Percentiles rank a stretch among this genome's conserved stretches.
Conservation (phyloP, 257 asterid genomes). For the Petunia secreta region DNA sequence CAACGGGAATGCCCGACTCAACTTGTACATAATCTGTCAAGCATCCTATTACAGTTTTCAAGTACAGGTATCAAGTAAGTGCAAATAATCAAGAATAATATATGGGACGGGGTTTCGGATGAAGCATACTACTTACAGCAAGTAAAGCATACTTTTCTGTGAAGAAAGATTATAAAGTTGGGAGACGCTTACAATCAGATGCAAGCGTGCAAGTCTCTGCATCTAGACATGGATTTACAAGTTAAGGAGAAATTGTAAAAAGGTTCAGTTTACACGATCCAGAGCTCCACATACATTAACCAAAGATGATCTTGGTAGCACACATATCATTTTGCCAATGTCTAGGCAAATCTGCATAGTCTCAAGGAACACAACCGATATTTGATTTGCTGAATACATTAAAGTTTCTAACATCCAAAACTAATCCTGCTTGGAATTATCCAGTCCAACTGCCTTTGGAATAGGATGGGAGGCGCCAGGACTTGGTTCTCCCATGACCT, state of each 20-base stretch:
- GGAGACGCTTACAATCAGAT: background rate
- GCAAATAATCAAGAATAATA: background rate
- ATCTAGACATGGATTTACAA: slow-evolving; percentile 13
- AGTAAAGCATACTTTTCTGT: background rate
- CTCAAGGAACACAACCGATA: background rate
- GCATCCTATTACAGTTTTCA: too few relatives aligned
- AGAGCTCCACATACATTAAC: slow-evolving; percentile 21
- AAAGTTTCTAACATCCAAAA: slow-evolving; percentile 17
- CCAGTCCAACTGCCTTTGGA: slow-evolving; percentile 43
- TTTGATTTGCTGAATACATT: slow-evolving; percentile 6
- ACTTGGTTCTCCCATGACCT: slow-evolving; percentile 53
- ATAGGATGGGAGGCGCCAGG: slow-evolving; percentile 42
- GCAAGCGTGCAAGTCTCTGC: background rate
- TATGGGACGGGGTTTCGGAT: background rate
- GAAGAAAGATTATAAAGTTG: background rate
- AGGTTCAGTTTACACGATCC: slow-evolving; percentile 5
- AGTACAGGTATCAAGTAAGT: background rate
- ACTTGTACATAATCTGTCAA: too few relatives aligned
- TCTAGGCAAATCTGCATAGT: background rate
- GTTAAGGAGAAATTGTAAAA: background rate
- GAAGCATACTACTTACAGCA: background rate
- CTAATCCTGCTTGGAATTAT: slow-evolving; percentile 58
- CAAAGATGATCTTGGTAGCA: slow-evolving; percentile 25
- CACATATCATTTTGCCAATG: slow-evolving; percentile 5
- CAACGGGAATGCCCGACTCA: too few relatives aligned